These are phyloP conservation scores for Vitis hybrid DNA, from an alignment of 177 flowering plant species.

Conservation along the genomic window DNA sequence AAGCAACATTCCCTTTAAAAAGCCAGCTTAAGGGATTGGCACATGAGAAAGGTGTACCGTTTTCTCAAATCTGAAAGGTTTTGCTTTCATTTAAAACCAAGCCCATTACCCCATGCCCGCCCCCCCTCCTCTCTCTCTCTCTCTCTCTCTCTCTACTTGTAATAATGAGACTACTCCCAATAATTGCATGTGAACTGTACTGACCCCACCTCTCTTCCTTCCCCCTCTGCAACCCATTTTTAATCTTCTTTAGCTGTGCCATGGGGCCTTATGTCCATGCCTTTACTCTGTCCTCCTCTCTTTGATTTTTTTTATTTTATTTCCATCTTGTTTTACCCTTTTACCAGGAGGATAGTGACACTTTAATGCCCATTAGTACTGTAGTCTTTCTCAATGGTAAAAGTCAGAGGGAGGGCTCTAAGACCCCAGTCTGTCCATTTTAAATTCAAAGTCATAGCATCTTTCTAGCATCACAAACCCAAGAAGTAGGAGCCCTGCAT, in stretches of 20 bases:
- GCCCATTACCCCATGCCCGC: neutral
- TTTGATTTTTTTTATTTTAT: too few species aligned
- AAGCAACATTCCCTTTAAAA: neutral
- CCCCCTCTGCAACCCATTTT: neutral
- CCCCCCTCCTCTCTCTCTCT: neutral
- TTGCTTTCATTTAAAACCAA: constrained; percentile 4
- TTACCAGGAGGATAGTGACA: too few species aligned
- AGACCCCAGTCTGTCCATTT: too few species aligned
- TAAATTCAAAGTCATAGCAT: too few species aligned
- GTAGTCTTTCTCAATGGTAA: too few species aligned
- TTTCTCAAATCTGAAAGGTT: neutral
- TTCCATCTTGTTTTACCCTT: too few species aligned
- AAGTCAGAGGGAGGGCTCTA: too few species aligned
- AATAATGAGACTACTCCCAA: constrained; percentile 15
- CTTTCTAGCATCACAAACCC: too few species aligned
- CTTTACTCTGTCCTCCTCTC: neutral
- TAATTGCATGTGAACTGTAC: constrained; percentile 20
- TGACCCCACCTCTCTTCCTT: neutral
- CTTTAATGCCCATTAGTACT: too few species aligned
- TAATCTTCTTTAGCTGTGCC: neutral
- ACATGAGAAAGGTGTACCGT: neutral
- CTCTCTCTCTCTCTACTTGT: neutral
- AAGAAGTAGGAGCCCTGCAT: too few species aligned
- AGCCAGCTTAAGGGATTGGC: neutral
- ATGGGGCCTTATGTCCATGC: neutral